Evolutionary conservation across 768 basidiomycete species (phyloP).

Genomic region (Candolleomyces eurysporus): DNA sequence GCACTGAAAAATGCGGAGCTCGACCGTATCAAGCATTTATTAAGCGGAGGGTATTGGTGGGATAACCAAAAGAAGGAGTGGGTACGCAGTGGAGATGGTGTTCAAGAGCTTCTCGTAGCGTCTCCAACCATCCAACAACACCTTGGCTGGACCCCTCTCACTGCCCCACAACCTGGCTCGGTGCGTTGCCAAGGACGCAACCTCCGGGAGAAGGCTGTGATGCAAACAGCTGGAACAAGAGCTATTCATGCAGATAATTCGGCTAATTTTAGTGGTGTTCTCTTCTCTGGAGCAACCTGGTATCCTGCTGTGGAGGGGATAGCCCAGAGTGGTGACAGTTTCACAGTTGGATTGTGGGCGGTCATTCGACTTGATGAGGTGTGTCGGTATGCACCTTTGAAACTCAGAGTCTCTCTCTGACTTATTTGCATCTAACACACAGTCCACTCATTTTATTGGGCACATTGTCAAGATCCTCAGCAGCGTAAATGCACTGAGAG

Average conservation of each 20-base stretch:
- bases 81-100: not conserved
- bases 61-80: constrained; percentile 9
- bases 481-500: not conserved
- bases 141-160: not conserved
- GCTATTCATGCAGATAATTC: not conserved
- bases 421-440: not conserved
- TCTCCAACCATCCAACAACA: not conserved
- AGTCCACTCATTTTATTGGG: not conserved
- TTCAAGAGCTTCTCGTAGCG: not conserved
- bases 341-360: not conserved
- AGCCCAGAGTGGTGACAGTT: not conserved
- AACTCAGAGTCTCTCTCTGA: not conserved
- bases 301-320: not conserved
- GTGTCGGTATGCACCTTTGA: not conserved
- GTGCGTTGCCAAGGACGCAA: not conserved
- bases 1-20: constrained; percentile 22
- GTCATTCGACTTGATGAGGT: not conserved
- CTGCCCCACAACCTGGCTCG: not conserved
- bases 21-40: constrained; percentile 4
- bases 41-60: constrained; percentile 10
- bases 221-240: not conserved
- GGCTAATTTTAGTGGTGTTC: not conserved
- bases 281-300: not conserved
- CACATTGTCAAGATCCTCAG: constrained; percentile 1
- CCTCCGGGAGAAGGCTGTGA: not conserved